Percentiles rank a stretch among this genome's conserved stretches.
These are phyloP conservation scores for Saccharomycopsis capsularis DNA, from an alignment of 805 yeast species.

Conservation along the genomic window DNA sequence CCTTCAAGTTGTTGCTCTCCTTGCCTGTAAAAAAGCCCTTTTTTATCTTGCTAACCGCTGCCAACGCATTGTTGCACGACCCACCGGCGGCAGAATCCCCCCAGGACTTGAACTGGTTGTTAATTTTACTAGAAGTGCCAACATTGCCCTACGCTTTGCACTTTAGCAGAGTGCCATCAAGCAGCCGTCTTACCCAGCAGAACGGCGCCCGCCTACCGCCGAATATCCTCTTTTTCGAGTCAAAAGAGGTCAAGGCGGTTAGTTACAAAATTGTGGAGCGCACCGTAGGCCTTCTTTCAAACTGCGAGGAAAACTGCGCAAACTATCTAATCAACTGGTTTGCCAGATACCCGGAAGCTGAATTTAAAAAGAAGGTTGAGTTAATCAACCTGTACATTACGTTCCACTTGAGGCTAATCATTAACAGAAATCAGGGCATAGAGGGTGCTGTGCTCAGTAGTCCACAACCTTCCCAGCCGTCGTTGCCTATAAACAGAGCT, in stretches of 20 bases:
- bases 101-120: slow-evolving; percentile 46
- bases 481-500: too few species aligned
- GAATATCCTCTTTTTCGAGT: slow-evolving; percentile 26
- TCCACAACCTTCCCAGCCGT: neutral
- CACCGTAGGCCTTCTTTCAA: slow-evolving; percentile 59
- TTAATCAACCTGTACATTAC: slow-evolving; percentile 70
- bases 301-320: slow-evolving; percentile 34
- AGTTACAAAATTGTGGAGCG: slow-evolving; percentile 69
- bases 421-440: neutral
- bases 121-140: slow-evolving; percentile 67
- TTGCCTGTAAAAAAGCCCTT: slow-evolving; percentile 60
- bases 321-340: slow-evolving; percentile 52
- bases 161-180: neutral
- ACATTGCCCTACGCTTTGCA: slow-evolving; percentile 33
- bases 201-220: slow-evolving; percentile 5
- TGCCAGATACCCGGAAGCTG: slow-evolving; percentile 35
- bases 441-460: neutral
- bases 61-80: slow-evolving; percentile 45
- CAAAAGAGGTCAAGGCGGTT: slow-evolving; percentile 46
- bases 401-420: slow-evolving; percentile 48
- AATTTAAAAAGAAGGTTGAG: slow-evolving; percentile 52
- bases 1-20: slow-evolving; percentile 39
- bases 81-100: slow-evolving; percentile 37
- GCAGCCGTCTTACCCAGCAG: neutral
- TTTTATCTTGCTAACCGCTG: slow-evolving; percentile 45